phyloP scores from a whole-genome alignment of 1,284 basidiomycete species.

The Trichosporon ovoides region DNA sequence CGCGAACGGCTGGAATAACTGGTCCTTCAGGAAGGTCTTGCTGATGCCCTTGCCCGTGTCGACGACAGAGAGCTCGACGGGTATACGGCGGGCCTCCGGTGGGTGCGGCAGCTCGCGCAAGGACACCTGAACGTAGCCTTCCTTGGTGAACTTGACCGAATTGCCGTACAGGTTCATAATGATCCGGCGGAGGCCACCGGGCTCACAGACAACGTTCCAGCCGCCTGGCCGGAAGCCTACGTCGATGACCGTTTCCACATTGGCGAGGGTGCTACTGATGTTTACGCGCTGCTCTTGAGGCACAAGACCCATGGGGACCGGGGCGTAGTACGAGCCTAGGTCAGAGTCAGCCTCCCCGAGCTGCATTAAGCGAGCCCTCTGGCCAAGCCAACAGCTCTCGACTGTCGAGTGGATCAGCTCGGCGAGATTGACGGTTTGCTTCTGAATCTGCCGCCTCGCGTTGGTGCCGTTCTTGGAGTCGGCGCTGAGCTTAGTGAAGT shows the following conservation, averaged over 20 bases:
- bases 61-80: conserved; percentile 75
- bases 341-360: conserved; percentile 55
- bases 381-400: conserved; percentile 91
- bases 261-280: conserved; percentile 33
- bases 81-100: conserved; percentile 59
- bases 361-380: conserved; percentile 68
- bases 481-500: conserved; percentile 94
- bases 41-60: conserved; percentile 93
- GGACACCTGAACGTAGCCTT: conserved; percentile 81
- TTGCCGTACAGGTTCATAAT: conserved; percentile 96
- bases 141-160: conserved; percentile 87
- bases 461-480: conserved; percentile 58
- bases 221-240: conserved; percentile 59
- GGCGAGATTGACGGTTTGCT: conserved; percentile 72
- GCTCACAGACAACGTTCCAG: conserved; percentile 85
- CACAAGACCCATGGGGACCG: conserved; percentile 39
- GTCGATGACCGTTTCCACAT: conserved; percentile 73
- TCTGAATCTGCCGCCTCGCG: conserved; percentile 54
- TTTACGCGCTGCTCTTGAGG: conserved; percentile 54
- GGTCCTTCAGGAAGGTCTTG: conserved; percentile 83
- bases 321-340: conserved; percentile 89
- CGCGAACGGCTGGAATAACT: conserved; percentile 94
- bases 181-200: conserved; percentile 82
- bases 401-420: conserved; percentile 91
- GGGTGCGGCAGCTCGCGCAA: conserved; percentile 65